A percentile compares a stretch with the other conserved stretches of the same genome.
These are phyloP conservation scores for Tranzscheliella williamsii DNA, from an alignment of 1,284 basidiomycete species.

Conservation along the genomic window DNA sequence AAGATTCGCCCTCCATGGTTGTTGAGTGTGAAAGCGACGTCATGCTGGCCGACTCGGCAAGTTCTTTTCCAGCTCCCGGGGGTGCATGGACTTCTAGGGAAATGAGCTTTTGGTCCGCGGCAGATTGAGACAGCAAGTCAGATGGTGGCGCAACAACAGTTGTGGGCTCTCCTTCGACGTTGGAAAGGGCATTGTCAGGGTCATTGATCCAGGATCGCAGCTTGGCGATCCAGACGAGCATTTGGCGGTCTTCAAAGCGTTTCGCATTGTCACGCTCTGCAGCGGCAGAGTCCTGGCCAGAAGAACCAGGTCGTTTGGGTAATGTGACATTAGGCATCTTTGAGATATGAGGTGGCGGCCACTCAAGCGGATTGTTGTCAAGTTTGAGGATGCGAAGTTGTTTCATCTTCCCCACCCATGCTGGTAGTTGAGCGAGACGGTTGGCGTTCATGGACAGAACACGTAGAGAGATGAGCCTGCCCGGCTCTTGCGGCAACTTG, in stretches of 20 bases:
- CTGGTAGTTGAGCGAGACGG: slow-evolving; percentile 76
- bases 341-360: slow-evolving; percentile 68
- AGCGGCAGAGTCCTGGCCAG: slow-evolving; percentile 63
- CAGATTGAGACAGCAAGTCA: no score
- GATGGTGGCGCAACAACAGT: no score
- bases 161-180: background rate
- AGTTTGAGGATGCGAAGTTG: slow-evolving; percentile 80
- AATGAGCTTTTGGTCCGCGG: no score
- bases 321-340: slow-evolving; percentile 42
- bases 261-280: slow-evolving; percentile 27
- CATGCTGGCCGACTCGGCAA: no score
- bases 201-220: slow-evolving; percentile 48
- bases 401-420: slow-evolving; percentile 75
- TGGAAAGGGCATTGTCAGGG: slow-evolving; percentile 4
- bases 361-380: slow-evolving; percentile 82
- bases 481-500: slow-evolving; percentile 76
- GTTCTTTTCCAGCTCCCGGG: no score
- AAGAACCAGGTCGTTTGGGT: slow-evolving; percentile 10
- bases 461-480: slow-evolving; percentile 76
- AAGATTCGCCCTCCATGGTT: no score
- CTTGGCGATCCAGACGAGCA: slow-evolving; percentile 51
- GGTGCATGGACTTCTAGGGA: no score
- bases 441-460: slow-evolving; percentile 84
- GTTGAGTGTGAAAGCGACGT: no score
- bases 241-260: slow-evolving; percentile 40